Evolutionary conservation across 208 protist genomes (phyloP), one percentile per base, ranked within the genome.

Genomic region (Crithidia sp.): DNA sequence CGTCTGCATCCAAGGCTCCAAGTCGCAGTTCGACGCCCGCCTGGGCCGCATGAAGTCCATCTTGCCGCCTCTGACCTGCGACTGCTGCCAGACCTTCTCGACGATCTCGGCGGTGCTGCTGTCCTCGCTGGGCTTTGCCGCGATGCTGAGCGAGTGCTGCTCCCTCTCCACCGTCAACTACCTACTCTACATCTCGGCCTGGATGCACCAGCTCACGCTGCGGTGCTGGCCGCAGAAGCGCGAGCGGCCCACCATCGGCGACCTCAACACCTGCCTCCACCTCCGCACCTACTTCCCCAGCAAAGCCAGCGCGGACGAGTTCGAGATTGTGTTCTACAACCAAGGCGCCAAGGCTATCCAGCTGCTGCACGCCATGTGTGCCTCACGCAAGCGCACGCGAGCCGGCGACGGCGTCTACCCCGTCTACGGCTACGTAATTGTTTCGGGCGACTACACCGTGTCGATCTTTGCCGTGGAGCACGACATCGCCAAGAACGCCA

Each of bases 31-130:
- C 74, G 79, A 93, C 74, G 84, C 88, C 2, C 83, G 83, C 7
- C 58, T 71, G 0, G 88, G 86, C 4, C 75, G 70, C 47, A 76
- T 86, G 71, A 85, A 79, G 40, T 70, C 54, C 36, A 50, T 93
- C 28, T 70, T 96, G 13, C 92, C 92, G 44, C 88, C 90, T 3
- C 73, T 91, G 45, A 95, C 92, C 0, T 56, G 73, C 71, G 92
- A 96, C 65, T 95, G 92, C 76, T 96, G 92, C 55, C 92, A 96
- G 66, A 95, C 92, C 4, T 96, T 96, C 71, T 85, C 92, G 7
- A 93, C 90, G 4, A 54, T 95, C 49, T 85, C 87, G 2, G 90
- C 90, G 2, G 75, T 95, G 14, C 57, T 94, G 43, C 81, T 96
- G 16, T 95, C 88, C 17, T 94, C 90, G 7, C 61, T 96, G 5